These are phyloP conservation scores for Moringa oleifera DNA, from an alignment of 345 rosid genomes.

Conservation along the genomic window DNA sequence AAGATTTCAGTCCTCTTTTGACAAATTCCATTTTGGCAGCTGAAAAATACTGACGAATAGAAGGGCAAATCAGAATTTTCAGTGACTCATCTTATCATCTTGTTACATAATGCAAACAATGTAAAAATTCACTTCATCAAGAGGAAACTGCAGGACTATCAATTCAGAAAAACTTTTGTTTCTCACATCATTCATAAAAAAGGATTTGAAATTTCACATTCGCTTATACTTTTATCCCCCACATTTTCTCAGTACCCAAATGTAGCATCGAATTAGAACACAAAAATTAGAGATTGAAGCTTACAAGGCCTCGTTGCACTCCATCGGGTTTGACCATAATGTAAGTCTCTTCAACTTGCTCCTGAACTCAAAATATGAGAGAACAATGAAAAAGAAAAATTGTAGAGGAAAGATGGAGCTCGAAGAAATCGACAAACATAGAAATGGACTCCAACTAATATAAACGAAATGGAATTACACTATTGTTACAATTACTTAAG, in stretches of 20 bases:
- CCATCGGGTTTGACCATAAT: conserved; percentile 96
- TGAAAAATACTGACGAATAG: not conserved
- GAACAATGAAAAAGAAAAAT: too few relatives aligned
- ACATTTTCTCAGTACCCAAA: too few relatives aligned
- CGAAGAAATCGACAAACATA: too few relatives aligned
- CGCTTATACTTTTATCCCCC: too few relatives aligned
- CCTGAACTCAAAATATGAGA: conserved; percentile 32
- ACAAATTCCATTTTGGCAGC: not conserved
- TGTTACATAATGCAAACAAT: not conserved
- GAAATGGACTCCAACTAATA: too few relatives aligned
- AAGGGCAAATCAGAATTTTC: conserved; percentile 1
- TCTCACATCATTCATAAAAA: too few relatives aligned
- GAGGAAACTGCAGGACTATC: too few relatives aligned
- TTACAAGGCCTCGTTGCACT: conserved; percentile 89
- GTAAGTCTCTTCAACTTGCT: conserved; percentile 79
- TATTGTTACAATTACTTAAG: not conserved
- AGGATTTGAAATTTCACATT: not conserved
- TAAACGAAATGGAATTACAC: too few relatives aligned
- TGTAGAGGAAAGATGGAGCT: not conserved
- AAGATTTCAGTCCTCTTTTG: not conserved
- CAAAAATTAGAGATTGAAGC: conserved; percentile 9
- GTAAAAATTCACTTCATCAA: too few relatives aligned
- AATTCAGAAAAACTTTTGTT: too few relatives aligned
- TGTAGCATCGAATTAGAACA: too few relatives aligned
- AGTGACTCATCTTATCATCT: conserved; percentile 1